A percentile compares a stretch with the other conserved stretches of the same genome.
These are phyloP conservation scores for Capsella rubella DNA, from an alignment of 441 rosid genomes.

Conservation along the genomic window DNA sequence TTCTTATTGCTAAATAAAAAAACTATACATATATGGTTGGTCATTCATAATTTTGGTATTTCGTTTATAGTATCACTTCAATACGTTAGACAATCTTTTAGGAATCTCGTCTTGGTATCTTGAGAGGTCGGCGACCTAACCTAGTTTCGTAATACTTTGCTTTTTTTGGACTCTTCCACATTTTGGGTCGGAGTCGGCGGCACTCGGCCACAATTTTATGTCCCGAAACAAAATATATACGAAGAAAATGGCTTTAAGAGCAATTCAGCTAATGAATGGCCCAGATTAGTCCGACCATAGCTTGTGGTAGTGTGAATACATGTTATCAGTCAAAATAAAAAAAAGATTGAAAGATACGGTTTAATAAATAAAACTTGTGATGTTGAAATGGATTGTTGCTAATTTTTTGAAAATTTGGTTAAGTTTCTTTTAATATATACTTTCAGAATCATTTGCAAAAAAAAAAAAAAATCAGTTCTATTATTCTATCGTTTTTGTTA, in stretches of 20 bases:
- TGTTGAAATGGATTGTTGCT: background rate
- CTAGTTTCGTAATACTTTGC: background rate
- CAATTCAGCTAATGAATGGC: no score
- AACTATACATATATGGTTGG: no score
- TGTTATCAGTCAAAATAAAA: background rate
- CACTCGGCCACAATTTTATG: background rate
- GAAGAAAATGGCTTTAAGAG: background rate
- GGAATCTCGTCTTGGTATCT: background rate
- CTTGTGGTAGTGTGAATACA: conserved; percentile 8
- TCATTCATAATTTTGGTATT: background rate
- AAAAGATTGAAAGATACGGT: background rate
- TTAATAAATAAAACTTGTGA: background rate
- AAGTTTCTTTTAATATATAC: no score
- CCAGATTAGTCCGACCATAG: background rate
- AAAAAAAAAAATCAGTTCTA: no score
- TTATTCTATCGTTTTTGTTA: no score
- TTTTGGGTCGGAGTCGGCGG: conserved; percentile 49
- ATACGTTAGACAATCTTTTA: background rate
- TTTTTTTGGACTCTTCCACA: conserved; percentile 37
- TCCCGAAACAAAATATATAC: background rate
- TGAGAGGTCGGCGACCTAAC: conserved; percentile 35
- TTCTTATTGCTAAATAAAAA: no score
- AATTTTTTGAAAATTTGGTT: background rate
- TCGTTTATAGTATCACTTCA: background rate
- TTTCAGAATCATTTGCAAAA: no score